Evolutionary conservation across 2,329 filamentous ascomycete species (phyloP).

Genomic region (Teratosphaeria epicoccoides): DNA sequence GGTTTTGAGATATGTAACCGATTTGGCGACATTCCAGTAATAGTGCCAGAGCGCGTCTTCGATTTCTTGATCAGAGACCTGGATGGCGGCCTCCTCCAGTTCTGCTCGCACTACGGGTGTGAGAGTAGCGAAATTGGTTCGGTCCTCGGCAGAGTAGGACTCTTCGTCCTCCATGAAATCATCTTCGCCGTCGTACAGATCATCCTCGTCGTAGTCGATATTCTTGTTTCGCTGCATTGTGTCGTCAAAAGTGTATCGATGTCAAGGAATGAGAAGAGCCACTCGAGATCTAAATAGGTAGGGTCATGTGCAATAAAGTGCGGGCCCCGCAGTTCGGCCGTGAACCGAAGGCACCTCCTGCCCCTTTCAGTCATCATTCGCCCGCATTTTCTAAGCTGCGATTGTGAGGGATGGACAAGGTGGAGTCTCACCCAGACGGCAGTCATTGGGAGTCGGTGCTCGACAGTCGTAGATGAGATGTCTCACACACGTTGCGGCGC

Average conservation of each 20-base stretch:
- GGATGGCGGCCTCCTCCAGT: conserved; percentile 26
- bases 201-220: conserved; percentile 40
- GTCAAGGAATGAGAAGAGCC: too few species aligned
- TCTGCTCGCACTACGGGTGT: conserved; percentile 26
- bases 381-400: too few species aligned
- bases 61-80: conserved; percentile 60
- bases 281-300: too few species aligned
- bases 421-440: too few species aligned
- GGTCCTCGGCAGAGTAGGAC: conserved; percentile 30
- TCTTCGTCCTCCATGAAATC: conserved; percentile 31
- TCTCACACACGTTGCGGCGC: neutral
- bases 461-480: neutral
- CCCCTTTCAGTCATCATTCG: neutral
- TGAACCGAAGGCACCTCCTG: neutral
- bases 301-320: too few species aligned
- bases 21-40: conserved; percentile 84
- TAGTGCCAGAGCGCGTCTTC: conserved; percentile 91
- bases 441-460: too few species aligned
- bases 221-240: conserved; percentile 37
- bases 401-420: too few species aligned
- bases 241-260: too few species aligned
- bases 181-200: conserved; percentile 40
- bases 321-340: neutral
- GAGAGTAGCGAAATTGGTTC: conserved; percentile 21
- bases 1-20: conserved; percentile 64